Evolutionary conservation across 495 filamentous ascomycete genomes (phyloP).

Genomic region (Rhizodiscina lignyota): DNA sequence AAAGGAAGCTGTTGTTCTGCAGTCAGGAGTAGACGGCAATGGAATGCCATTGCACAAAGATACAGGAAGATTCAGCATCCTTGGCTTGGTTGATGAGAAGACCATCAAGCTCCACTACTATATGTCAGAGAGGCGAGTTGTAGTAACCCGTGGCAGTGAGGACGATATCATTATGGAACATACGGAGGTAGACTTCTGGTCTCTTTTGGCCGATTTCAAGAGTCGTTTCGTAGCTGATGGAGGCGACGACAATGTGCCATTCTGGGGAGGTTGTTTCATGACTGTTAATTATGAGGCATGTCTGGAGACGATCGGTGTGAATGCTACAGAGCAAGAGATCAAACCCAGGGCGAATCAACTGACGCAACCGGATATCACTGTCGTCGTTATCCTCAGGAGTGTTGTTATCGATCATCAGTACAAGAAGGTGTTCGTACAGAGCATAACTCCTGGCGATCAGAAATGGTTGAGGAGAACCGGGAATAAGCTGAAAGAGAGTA

Average conservation of each 20-base stretch:
- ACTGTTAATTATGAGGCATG: slow-evolving; percentile 84
- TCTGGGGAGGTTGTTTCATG: slow-evolving; percentile 82
- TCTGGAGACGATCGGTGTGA: slow-evolving; percentile 40
- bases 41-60: slow-evolving; percentile 30
- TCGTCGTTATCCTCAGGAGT: slow-evolving; percentile 64
- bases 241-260: slow-evolving; percentile 34
- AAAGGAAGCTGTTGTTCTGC: too few species aligned
- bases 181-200: slow-evolving; percentile 6
- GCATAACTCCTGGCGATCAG: slow-evolving; percentile 23
- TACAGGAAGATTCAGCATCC: slow-evolving; percentile 49
- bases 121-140: slow-evolving; percentile 18
- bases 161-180: slow-evolving; percentile 7
- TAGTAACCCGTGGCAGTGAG: slow-evolving; percentile 15
- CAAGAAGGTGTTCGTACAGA: slow-evolving; percentile 47
- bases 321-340: too few species aligned
- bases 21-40: slow-evolving; percentile 9
- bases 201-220: slow-evolving; percentile 36
- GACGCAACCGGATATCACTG: slow-evolving; percentile 51
- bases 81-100: slow-evolving; percentile 39
- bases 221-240: slow-evolving; percentile 25
- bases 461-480: slow-evolving; percentile 19
- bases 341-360: slow-evolving; percentile 16
- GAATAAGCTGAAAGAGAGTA: not conserved
- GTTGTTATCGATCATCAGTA: slow-evolving; percentile 62
- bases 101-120: slow-evolving; percentile 37